phyloP scores from a whole-genome alignment of 371 early-diverging fungal species.

The Mucor indicus region DNA sequence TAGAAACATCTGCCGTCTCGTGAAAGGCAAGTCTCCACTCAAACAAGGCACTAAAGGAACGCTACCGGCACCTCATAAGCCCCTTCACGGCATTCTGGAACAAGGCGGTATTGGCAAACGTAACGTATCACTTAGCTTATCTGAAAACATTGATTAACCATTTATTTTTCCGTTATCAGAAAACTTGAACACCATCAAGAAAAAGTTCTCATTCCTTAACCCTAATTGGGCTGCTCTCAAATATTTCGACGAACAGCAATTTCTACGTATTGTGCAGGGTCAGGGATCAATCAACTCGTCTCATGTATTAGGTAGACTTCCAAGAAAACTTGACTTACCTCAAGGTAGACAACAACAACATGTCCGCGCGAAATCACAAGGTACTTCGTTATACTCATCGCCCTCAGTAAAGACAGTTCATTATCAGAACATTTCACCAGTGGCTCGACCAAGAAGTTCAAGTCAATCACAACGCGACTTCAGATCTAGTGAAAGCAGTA shows the following conservation, averaged over 20 bases:
- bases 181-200: conserved; percentile 22
- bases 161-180: conserved; percentile 3
- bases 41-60: conserved; percentile 44
- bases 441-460: conserved; percentile 2
- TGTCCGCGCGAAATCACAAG: too few species aligned
- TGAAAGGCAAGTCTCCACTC: conserved; percentile 45
- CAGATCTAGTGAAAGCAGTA: not conserved
- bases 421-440: not conserved
- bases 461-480: conserved; percentile 1
- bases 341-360: too few species aligned
- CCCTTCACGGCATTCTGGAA: conserved; percentile 37
- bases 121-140: conserved; percentile 11
- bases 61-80: conserved; percentile 32
- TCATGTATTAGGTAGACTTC: conserved; percentile 25
- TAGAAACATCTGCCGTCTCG: conserved; percentile 46
- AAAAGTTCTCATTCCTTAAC: conserved; percentile 28
- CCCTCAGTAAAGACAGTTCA: too few species aligned
- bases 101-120: conserved; percentile 51
- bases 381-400: too few species aligned
- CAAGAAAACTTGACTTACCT: conserved; percentile 24
- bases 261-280: conserved; percentile 31
- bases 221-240: conserved; percentile 41
- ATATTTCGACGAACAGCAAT: conserved; percentile 37
- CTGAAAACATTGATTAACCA: not conserved
- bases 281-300: conserved; percentile 23